Conservation (phyloP, 306 rosid species). For the Adenanthera pavonina region DNA sequence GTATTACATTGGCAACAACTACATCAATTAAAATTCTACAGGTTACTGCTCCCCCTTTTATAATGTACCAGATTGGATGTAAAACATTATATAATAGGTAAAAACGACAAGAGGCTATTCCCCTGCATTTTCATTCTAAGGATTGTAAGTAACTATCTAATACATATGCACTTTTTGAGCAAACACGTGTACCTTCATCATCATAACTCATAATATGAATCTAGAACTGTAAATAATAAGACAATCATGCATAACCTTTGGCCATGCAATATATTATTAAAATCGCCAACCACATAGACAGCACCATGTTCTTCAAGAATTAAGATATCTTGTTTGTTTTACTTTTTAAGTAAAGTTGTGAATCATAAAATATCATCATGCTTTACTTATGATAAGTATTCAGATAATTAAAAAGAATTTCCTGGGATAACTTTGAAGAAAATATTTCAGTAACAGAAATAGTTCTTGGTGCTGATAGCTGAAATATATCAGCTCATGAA, state of each 20-base stretch:
- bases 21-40: conserved; percentile 9
- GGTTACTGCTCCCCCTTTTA: conserved; percentile 9
- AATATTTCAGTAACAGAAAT: conserved; percentile 14
- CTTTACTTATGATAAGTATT: not conserved
- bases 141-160: not conserved
- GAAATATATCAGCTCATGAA: conserved; percentile 24
- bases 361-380: conserved; percentile 11
- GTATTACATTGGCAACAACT: conserved; percentile 14
- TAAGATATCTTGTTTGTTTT: conserved; percentile 12
- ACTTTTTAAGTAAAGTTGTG: conserved; percentile 13
- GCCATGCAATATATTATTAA: conserved; percentile 2
- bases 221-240: not conserved
- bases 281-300: conserved; percentile 26
- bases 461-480: conserved; percentile 4
- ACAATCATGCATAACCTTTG: not conserved
- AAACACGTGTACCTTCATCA: not conserved
- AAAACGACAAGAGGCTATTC: not conserved
- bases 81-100: not conserved
- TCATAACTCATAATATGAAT: not conserved
- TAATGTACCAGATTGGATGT: not conserved
- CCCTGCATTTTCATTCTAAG: not conserved
- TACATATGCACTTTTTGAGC: not conserved
- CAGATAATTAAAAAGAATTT: not conserved
- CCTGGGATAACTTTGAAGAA: not conserved
- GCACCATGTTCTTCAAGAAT: not conserved